Evolutionary conservation across 352 stramenopile species (phyloP).

Genomic region (Phytophthora sansomeana): DNA sequence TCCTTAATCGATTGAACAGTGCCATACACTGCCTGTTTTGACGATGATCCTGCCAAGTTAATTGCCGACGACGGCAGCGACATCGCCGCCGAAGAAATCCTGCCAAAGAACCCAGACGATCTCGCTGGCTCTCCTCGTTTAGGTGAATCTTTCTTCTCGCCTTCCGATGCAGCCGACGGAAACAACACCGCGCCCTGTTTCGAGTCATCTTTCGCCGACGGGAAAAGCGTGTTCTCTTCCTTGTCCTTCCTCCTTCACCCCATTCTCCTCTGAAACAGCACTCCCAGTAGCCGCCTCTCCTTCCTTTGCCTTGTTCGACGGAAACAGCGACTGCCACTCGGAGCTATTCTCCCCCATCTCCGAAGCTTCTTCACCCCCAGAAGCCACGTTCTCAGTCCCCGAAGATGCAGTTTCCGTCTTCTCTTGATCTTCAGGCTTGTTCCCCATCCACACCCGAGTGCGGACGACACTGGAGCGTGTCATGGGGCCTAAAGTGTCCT

Average conservation of each 20-base stretch:
- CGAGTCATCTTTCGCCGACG: conserved; percentile 2
- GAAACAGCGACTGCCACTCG: conserved; percentile 59
- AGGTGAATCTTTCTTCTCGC: conserved; percentile 22
- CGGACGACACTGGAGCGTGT: conserved; percentile 72
- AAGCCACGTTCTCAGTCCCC: conserved; percentile 4
- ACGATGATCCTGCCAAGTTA: conserved; percentile 66
- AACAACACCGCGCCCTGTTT: conserved; percentile 33
- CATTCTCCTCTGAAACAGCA: conserved; percentile 5
- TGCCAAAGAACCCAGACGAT: conserved; percentile 65
- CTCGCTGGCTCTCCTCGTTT: conserved; percentile 32
- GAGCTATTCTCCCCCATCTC: conserved; percentile 23
- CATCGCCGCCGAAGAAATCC: conserved; percentile 62
- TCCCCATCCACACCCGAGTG: conserved; percentile 84
- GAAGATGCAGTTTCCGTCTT: conserved; percentile 6
- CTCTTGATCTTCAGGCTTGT: conserved; percentile 41
- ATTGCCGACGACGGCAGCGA: conserved; percentile 73
- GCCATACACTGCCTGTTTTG: conserved; percentile 71
- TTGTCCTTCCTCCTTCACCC: conserved; percentile 4
- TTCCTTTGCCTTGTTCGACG: conserved; percentile 17
- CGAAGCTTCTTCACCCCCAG: conserved; percentile 8
- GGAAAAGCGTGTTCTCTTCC: conserved; percentile 11
- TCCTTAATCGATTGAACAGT: conserved; percentile 82
- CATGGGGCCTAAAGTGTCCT: conserved; percentile 69
- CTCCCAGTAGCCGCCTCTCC: conserved; percentile 9
- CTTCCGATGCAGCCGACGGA: conserved; percentile 13